Base-by-base conservation (phyloP, 371 early-diverging fungal species). In the Haplosporangium sp. region DNA sequence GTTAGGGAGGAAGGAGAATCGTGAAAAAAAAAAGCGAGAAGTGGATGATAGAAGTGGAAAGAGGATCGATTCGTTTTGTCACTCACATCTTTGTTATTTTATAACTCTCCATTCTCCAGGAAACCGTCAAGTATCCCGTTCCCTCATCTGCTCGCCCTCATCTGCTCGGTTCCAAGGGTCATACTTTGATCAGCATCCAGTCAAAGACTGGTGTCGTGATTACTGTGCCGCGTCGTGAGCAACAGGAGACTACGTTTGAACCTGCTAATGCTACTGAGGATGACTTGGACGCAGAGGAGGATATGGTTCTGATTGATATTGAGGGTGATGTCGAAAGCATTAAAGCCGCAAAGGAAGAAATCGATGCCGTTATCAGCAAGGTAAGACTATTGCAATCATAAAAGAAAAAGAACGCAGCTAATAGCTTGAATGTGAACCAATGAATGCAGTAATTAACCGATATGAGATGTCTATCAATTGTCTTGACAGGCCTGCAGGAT, bases 241-340 rank as follows among this genome's bases (percentile, higher is more conserved):
- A 85, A 16, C 86, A 82, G 43, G 86, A 86, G 41, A 74, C 80
- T 36, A 71, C 74, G 10, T 61, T 67, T 36, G 76, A 69, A 20
- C 56, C 77, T 45, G 67, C 55, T 16, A 59, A 36, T 23, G 54
- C 59, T 29, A 81, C 82, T 10, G 89, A 88, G 21, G 86, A 87
- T 40, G 85, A 88, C 41, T 86, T 86, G 52, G 87, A 87, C 42
- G 83, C 77, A 11, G 85, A 84, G 59, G 89, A 87, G 60, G 90
- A 86, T 16, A 74, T 69, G 37, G 83, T 91, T 8, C 83, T 83
- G 23, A 87, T 97, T 38, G 87, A 89, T 59, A 92, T 98, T 59
- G 89, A 89, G 53, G 99, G 99, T 67, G 95, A 97, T 83, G 83
- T 83, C 53, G 86, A 89, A 50, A 95, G 96, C 52, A 94, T 96